Evolutionary conservation across 2,329 filamentous ascomycete species (phyloP), one percentile per base, ranked within the genome.

Genomic region (Moelleriella libera): DNA sequence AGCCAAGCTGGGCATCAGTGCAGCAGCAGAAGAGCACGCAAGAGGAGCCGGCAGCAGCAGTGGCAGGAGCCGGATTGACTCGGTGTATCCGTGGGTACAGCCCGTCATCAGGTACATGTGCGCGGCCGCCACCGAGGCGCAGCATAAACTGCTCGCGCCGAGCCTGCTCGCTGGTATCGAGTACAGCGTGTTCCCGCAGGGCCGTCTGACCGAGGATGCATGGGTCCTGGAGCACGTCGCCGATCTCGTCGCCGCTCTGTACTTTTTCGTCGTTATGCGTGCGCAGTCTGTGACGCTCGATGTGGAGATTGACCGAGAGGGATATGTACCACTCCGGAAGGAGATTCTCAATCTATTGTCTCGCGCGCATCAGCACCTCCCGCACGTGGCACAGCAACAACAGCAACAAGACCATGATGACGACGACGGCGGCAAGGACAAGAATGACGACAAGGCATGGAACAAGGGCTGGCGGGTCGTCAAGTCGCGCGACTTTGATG

Each of bases 101-200:
- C 77, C 82, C 1, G 73, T 77, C 0, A 78, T 87, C 7, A 75
- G 83, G 29, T 74, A 73, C 49, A 63, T 94, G 9, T 66, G 83
- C 60, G 72, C 71, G n/a, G n/a, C n/a, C n/a, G n/a, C n/a, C n/a
- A n/a, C n/a, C 40, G 71, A 75, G 29, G 70, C 87, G 8, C 70
- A 72, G 1, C 76, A 80, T 1, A 71, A 75, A 6, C 71, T 69
- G 4, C 73, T 88, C 3, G 78, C 78, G 0, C 83, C 84, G 0
- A 85, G 88, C 47, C 75, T 94, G 0, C 76, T 86, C 45, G 82
- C 85, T 0, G 88, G 85, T 1, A 72, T 88, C 46, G 82, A 83
- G 68, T 65, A 68, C 14, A 72, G 78, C 45, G 55, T 70, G 9
- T 59, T 62, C 1, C 68, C 70, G 0, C 60, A 62, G 10, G 70